Conservation (phyloP, 257 asterid genomes). For the Cordia subcordata region DNA sequence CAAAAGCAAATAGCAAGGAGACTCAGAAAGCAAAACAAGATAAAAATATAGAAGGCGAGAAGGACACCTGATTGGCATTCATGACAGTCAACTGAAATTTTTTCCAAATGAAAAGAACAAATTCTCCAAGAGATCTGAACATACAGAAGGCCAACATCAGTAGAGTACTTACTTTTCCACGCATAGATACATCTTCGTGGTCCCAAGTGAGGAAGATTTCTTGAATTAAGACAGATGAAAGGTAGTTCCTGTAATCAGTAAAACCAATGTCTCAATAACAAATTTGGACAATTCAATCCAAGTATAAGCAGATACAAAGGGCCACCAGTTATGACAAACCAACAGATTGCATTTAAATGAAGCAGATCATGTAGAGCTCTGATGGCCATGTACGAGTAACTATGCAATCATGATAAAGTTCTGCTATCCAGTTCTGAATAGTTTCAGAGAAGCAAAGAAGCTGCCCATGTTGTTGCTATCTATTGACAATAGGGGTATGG, state of each 20-base stretch:
- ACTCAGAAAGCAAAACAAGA: conserved; percentile 9
- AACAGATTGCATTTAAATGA: too few relatives aligned
- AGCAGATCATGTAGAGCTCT: too few relatives aligned
- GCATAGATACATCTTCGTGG: conserved; percentile 92
- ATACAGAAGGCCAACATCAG: conserved; percentile 1
- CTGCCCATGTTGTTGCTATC: too few relatives aligned
- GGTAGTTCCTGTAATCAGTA: conserved; percentile 67
- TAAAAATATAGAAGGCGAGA: conserved; percentile 9
- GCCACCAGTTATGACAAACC: background rate
- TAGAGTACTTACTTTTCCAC: conserved; percentile 70
- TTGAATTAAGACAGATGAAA: conserved; percentile 91
- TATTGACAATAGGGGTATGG: too few relatives aligned
- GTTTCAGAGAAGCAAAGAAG: background rate
- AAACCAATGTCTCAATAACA: conserved; percentile 9
- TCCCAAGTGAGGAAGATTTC: conserved; percentile 99
- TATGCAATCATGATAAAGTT: background rate
- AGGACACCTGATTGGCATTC: background rate
- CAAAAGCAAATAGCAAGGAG: conserved; percentile 19
- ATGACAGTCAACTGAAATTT: background rate
- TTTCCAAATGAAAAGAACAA: too few relatives aligned
- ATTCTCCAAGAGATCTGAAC: too few relatives aligned
- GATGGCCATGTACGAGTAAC: too few relatives aligned
- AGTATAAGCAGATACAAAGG: background rate
- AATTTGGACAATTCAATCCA: background rate
- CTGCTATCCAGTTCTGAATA: background rate